Evolutionary conservation across 768 basidiomycete genomes (phyloP), one percentile per base, ranked within the genome.

Genomic region (Tulasnella sp.): DNA sequence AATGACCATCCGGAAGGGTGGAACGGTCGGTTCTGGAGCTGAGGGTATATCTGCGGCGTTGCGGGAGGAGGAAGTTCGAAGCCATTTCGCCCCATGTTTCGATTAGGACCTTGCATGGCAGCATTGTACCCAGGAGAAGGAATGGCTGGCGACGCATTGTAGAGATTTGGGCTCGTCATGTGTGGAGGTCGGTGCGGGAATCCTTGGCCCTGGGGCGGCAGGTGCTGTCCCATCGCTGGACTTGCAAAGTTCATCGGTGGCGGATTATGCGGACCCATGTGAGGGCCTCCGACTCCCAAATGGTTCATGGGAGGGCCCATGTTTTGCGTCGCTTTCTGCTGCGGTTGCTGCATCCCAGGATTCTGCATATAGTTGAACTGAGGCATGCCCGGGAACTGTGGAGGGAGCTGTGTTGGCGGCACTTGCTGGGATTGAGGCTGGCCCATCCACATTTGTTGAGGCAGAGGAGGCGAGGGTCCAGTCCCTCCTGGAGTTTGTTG

Each of bases 31-130:
- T 40, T 40, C 44, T 75, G 74, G 38, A 42, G 38, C 38, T 76
- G 75, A 31, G 42, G 52, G 21, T 46, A 46, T 14, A 34, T 36
- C 31, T n/a, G 36, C 27, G 42, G n/a, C 27, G 75, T 18, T 56
- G 52, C 75, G 18, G 77, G 58, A n/a, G 77, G 77, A 68, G 77
- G 77, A 39, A 78, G 68, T 18, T 78, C 77, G 42, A 74, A 78
- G 36, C 71, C 62, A 27, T 5, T 40, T 71, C 71, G 77, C 16
- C 77, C 77, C n/a, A 38, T 52, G 16, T 38, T 38, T 78, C 77
- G 56, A 40, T 62, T 52, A 12, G 77, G 21, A n/a, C 77, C 77
- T 34, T 2, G 9, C 48, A 78, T 72, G 31, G 24, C 58, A 31
- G 71, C 6, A n/a, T 62, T 46, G 31, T 78, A 78, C 38, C 77